Evolutionary conservation across 768 basidiomycete genomes (phyloP).

Genomic region (Trametes cinnabarina): DNA sequence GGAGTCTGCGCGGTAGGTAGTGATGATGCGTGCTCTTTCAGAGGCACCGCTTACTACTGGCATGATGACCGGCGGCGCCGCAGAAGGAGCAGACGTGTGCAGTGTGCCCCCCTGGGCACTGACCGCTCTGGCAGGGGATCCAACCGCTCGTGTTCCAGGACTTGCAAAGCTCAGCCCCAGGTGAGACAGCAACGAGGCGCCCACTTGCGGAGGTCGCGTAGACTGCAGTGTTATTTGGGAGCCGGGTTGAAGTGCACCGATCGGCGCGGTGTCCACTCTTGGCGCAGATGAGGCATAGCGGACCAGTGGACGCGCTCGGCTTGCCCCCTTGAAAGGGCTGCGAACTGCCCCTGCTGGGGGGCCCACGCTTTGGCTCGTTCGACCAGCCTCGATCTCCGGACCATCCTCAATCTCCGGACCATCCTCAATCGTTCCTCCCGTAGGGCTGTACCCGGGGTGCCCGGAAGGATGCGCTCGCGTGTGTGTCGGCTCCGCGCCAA

Average conservation of each 20-base stretch:
- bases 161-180: background rate
- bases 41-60: conserved; percentile 10
- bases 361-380: background rate
- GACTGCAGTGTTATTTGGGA: background rate
- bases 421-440: background rate
- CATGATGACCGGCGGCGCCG: conserved; percentile 10
- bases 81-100: conserved; percentile 14
- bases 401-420: too few relatives aligned
- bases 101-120: background rate
- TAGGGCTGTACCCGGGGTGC: background rate
- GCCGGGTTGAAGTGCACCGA: background rate
- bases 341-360: too few relatives aligned
- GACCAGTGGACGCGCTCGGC: background rate
- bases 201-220: too few relatives aligned
- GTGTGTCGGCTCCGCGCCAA: too few relatives aligned
- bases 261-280: conserved; percentile 4
- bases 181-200: background rate
- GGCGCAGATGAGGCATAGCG: conserved; percentile 11
- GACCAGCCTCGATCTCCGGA: too few relatives aligned
- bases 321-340: background rate
- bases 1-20: background rate
- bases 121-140: background rate
- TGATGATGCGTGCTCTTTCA: conserved; percentile 1
- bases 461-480: too few relatives aligned
- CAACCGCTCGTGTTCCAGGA: conserved; percentile 3